Base-by-base conservation (phyloP, 331 rosid species). In the Acacia concinna region DNA sequence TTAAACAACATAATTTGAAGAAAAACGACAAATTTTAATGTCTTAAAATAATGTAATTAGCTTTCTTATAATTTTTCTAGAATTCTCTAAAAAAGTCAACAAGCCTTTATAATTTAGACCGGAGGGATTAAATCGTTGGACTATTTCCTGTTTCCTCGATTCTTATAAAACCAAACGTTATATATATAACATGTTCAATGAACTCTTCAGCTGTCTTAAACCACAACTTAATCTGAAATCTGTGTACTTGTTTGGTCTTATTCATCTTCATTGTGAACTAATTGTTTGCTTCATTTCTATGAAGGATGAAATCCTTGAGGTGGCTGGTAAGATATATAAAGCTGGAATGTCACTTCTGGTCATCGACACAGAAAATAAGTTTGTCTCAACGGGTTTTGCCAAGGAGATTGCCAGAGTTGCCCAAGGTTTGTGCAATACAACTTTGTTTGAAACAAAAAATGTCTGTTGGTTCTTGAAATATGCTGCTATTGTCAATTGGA, bases 321-420 rank as follows among this genome's bases (percentile, higher is more conserved):
- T 95, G 74, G 97, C 99, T 62, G 97, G 93, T 37, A 95, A 95
- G 83, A 95, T 95, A 81, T 95, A 82, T 87, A 95, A 91, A 88
- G 86, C 99, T 56, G 98, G 98, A 81, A 95, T 95, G 97, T 95
- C 98, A 56, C 98, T 95, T 43, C 99, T 95, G 2, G 94, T 95
- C 80, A 95, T 95, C 2, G 99, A 95, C 89, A 95, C 99, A 0
- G 99, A 95, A 88, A 95, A 95, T 71, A 95, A 95, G 85, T 95
- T 95, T 75, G 97, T 95, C 34, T 95, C 99, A 5, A 95, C 99
- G 23, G 99, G 99, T 73, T 95, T 95, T 62, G 99, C 99, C 62
- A 91, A 95, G 94, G 99, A 93, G 81, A 91, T 93, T 69, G 99
- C 99, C 18, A 92, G 99, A 90, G 97, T 95, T 47, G 96, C 98